Base-by-base conservation (phyloP, 371 early-diverging fungal genomes). In the Haplosporangium sp. region DNA sequence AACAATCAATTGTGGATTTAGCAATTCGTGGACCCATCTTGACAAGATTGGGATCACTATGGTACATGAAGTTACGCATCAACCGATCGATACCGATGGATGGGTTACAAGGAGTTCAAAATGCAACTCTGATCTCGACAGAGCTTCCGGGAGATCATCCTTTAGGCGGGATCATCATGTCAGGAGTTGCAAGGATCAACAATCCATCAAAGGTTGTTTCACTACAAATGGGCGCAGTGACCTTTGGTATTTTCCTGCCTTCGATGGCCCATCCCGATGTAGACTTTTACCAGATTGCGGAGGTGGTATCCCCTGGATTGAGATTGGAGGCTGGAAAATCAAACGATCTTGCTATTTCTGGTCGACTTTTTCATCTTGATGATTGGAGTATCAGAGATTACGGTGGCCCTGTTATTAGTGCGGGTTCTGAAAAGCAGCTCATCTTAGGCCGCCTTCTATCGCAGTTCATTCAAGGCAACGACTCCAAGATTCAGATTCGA, bases 301-400 rank as follows among this genome's bases (percentile, higher is more conserved):
- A 81, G 66, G 63, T 74, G 34, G 44, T 50, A 4, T 68, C 75
- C 15, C 9, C 65, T 35, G 62, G 61, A n/a, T 56, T 81, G 11
- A 39, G 35, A 11, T 68, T 81, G 6, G 68, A 68, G 20, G 75
- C 75, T 45, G 72, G 69, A 7, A 61, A 62, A 20, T 56, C 69
- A n/a, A 69, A 50, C 58, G 66, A 74, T 52, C 35, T 72, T 6
- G 53, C n/a, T 7, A 62, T 81, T 2, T 45, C 62, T 2, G 82
- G 82, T 1, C 68, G 82, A 37, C 82, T 81, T 45, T 62, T 81
- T 13, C 82, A 74, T 72, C 60, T 81, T 34, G 82, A 81, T 15
- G 82, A 81, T 56, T 81, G 82, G 82, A 59, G 39, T 11, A 61
- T 27, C n/a, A 63, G 35, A 2, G 66, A 37, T 47, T 13, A 37